These are phyloP conservation scores for Vitellaria paradoxa DNA, from an alignment of 179 eudicot genomes.

Conservation along the genomic window DNA sequence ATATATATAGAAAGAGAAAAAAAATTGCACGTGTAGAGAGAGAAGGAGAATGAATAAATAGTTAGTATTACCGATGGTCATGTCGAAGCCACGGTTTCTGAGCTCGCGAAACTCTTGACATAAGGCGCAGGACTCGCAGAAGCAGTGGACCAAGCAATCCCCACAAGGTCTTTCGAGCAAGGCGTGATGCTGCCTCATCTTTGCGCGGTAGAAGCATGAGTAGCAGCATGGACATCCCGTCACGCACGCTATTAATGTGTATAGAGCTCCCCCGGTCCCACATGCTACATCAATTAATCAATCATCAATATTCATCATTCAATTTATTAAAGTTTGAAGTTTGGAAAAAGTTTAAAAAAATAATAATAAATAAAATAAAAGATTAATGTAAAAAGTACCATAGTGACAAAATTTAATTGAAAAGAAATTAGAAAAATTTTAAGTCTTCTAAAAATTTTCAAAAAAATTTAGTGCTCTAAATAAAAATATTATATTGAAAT, in stretches of 20 bases:
- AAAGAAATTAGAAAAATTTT: too few relatives aligned
- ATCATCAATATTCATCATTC: too few relatives aligned
- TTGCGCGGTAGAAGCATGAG: constrained; percentile 52
- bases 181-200: constrained; percentile 38
- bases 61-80: constrained; percentile 34
- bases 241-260: constrained; percentile 26
- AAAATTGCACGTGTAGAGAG: not conserved
- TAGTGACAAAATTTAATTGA: too few relatives aligned
- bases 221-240: constrained; percentile 39
- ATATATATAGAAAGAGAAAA: not conserved
- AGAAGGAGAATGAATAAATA: not conserved
- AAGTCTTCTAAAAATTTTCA: too few relatives aligned
- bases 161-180: constrained; percentile 27
- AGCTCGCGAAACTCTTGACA: constrained; percentile 68
- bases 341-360: too few relatives aligned
- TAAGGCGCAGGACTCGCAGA: constrained; percentile 50
- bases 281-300: constrained; percentile 24
- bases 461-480: too few relatives aligned
- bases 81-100: constrained; percentile 45
- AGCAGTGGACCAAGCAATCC: constrained; percentile 45
- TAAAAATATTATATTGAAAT: too few relatives aligned
- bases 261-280: constrained; percentile 41
- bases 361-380: too few relatives aligned
- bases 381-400: too few relatives aligned
- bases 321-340: too few relatives aligned